Evolutionary conservation across 169 alveolate genomes (phyloP), one percentile per base, ranked within the genome.

Genomic region (Toxoplasma gondii): DNA sequence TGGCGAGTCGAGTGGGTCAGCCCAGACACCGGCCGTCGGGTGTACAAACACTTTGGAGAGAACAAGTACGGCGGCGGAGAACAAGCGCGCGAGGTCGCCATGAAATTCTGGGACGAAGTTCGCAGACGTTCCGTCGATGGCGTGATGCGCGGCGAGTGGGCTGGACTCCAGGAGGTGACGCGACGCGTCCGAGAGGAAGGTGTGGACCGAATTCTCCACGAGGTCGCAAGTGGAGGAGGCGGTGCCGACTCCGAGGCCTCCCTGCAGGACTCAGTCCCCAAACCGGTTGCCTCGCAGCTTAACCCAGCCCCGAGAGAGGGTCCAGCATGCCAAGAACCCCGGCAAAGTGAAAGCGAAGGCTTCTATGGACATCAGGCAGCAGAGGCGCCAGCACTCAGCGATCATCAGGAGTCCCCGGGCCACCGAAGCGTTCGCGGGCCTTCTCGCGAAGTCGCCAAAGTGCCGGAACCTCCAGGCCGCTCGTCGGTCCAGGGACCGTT

Each of bases 1-100:
- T 94, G 96, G 96, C 91, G 96, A n/a, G 96, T 94, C 34, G 96
- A 94, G 36, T 94, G 94, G 96, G 92, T 94, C 45, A 78, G 93
- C 39, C 93, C 96, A 74, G 96, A 94, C 36, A 94, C 96, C 27
- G 96, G 96, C 36, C 45, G 92, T 0, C 91, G 96, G 36, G 96
- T 94, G 74, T 94, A 94, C 83, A 94, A 94, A 43, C 96, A 94
- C 80, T 94, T 94, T 74, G 96, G 96, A 19, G 96, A 94, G 69
- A 94, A 94, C 45, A 70, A 91, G 49, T 91, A 94, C 88, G 96
- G 96, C 17, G 94, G 92, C 29, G 96, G 93, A 10, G 93, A 94
- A 38, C 82, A 88, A 34, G 94, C 94, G 12, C 49, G 91, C 34
- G 91, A 82, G 81, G 94, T 92, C 24, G 94, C 94, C 0, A 44